Percentiles rank a stretch among this genome's conserved stretches.
These are phyloP conservation scores for Truncatella angustata DNA, from an alignment of 2,329 filamentous ascomycete species.

Conservation along the genomic window DNA sequence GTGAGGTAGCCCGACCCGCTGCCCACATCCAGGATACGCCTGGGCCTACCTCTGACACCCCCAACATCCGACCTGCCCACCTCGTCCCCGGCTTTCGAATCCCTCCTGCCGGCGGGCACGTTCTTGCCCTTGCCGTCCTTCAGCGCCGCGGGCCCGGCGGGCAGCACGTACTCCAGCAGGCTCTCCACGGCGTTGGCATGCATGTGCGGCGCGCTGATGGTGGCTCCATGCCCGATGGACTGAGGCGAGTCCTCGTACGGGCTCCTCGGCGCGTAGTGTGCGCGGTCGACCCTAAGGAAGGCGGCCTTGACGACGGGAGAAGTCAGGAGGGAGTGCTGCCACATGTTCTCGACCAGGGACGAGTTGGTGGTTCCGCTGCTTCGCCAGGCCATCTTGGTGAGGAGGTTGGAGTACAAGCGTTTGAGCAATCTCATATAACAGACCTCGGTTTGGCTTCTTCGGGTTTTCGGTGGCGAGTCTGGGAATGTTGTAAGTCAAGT, in stretches of 20 bases:
- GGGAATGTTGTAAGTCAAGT: no score
- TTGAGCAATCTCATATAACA: no score
- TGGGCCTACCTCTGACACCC: slow-evolving; percentile 18
- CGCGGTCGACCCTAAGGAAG: slow-evolving; percentile 83
- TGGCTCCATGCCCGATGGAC: slow-evolving; percentile 52
- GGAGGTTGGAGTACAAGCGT: no score
- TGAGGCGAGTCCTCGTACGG: slow-evolving; percentile 67
- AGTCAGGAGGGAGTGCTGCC: slow-evolving; percentile 69
- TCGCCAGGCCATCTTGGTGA: slow-evolving; percentile 78
- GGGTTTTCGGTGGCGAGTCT: no score
- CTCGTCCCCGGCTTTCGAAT: not conserved
- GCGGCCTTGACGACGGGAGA: slow-evolving; percentile 71
- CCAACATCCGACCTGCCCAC: not conserved
- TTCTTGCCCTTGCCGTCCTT: slow-evolving; percentile 4
- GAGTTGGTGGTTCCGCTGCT: slow-evolving; percentile 74
- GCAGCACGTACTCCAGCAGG: slow-evolving; percentile 41
- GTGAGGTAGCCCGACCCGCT: slow-evolving; percentile 82
- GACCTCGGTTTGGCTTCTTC: no score
- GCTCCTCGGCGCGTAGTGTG: slow-evolving; percentile 69
- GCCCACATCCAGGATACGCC: slow-evolving; percentile 70
- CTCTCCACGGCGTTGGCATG: slow-evolving; percentile 54
- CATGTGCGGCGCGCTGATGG: slow-evolving; percentile 62
- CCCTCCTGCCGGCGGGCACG: not conserved
- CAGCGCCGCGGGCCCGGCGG: slow-evolving; percentile 19
- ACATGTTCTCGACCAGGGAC: slow-evolving; percentile 77